Conservation (phyloP, 148 eudicot species). For the Hydrangea macrophylla region DNA sequence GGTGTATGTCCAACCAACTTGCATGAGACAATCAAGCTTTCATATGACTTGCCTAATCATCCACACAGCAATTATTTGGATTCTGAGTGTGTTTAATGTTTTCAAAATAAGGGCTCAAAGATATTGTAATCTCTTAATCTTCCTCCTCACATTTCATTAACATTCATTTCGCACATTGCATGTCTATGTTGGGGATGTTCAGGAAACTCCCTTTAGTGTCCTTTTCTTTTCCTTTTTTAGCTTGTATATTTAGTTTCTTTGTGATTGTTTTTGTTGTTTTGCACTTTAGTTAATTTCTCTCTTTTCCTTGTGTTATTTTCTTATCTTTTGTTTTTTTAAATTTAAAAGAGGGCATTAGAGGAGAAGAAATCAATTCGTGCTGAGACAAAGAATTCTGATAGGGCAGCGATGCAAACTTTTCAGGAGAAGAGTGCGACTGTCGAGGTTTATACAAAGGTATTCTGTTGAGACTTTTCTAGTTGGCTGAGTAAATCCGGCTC, state of each 20-base stretch:
- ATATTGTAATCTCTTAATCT: not conserved
- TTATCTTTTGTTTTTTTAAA: not conserved
- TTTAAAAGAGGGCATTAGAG: conserved; percentile 72
- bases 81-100: not conserved
- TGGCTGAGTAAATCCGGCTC: no score
- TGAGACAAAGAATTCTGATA: conserved; percentile 80
- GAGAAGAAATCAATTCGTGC: conserved; percentile 61
- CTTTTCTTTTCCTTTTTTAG: conserved; percentile 7
- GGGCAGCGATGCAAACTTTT: conserved; percentile 56
- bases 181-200: not conserved
- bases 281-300: not conserved
- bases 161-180: no score
- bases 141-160: not conserved
- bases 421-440: conserved; percentile 62
- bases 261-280: not conserved
- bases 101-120: not conserved
- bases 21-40: no score
- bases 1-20: no score
- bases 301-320: conserved; percentile 1
- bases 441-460: conserved; percentile 85
- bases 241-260: no score
- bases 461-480: not conserved
- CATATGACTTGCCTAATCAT: not conserved
- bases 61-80: not conserved
- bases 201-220: not conserved